These are phyloP conservation scores for Meyerozyma carpophila DNA, from an alignment of 1,139 yeast genomes.

Conservation along the genomic window DNA sequence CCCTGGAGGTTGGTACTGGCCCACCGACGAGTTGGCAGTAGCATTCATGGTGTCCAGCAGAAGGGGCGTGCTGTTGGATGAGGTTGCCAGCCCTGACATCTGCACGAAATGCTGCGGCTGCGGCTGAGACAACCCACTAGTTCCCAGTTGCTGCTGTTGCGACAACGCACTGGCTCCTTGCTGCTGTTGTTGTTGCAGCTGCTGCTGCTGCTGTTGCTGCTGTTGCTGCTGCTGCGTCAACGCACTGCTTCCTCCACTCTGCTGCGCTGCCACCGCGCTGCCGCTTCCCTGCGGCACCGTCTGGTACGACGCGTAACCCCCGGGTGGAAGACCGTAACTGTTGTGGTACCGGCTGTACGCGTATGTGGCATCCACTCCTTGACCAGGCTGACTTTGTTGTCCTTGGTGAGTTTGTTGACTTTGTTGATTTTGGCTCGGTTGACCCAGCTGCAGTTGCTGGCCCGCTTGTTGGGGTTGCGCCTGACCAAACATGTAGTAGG, in stretches of 20 bases:
- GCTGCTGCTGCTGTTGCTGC: no score
- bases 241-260: neutral
- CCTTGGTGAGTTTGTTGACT: slow-evolving; percentile 5
- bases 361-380: neutral
- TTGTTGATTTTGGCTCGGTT: slow-evolving; percentile 6
- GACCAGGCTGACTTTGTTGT: slow-evolving; percentile 5
- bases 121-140: slow-evolving; percentile 6
- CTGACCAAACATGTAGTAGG: slow-evolving; percentile 17
- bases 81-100: neutral
- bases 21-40: slow-evolving; percentile 30
- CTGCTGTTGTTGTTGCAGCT: no score
- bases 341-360: neutral
- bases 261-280: neutral
- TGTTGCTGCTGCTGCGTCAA: neutral
- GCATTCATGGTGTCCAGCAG: slow-evolving; percentile 13
- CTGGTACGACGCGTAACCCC: neutral
- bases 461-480: slow-evolving; percentile 7
- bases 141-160: no score
- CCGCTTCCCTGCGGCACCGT: neutral
- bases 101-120: slow-evolving; percentile 3
- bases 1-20: slow-evolving; percentile 48
- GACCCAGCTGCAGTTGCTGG: slow-evolving; percentile 10
- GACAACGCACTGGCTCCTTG: slow-evolving; percentile 2
- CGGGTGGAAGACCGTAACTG: slow-evolving; percentile 1
- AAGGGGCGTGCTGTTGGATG: slow-evolving; percentile 7